Evolutionary conservation across 441 rosid species (phyloP), one percentile per base, ranked within the genome.

Genomic region (Erodium texanum): DNA sequence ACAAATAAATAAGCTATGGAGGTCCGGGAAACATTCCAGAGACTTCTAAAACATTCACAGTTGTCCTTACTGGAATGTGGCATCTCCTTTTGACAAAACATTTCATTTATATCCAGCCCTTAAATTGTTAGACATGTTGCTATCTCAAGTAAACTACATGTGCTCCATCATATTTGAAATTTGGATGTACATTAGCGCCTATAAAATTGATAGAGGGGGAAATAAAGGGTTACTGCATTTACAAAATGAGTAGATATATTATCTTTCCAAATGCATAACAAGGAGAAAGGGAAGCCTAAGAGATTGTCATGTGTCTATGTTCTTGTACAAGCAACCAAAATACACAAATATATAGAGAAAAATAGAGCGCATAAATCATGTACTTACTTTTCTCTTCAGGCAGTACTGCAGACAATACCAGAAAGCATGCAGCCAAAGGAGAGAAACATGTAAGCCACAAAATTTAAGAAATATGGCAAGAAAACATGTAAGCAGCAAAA

Each of bases 361-460:
- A 4, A 9, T 63, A 64, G 38, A 38, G 32, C 10, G 70, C 10
- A 58, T 54, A 65, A 66, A 73, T 67, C 73, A 64, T 38, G 64
- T 74, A 76, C 99, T 88, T 88, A 94, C 99, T 89, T 83, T 77
- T 80, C 71, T 94, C 99, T 83, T 88, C 88, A 3, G 93, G 93
- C 78, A 94, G 88, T 72, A 86, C 97, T 94, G 96, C 81, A 74
- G 76, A 50, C 76, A 84, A 75, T 20, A 24, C 68, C 65, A 56
- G 52, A 70, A 73, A 70, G n/a, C 82, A 84, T 77, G 84, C 81
- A 76, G 64, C 59, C 73, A 76, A 71, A 66, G 34, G 61, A 74
- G 68, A 75, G 68, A 72, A 50, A 66, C 34, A 70, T 52, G 64
- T 61, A 61, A 61, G 64, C 32, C 29, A 14, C 64, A 61, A 61